Base-by-base conservation (phyloP, 768 basidiomycete genomes). In the Podaxis sp. region DNA sequence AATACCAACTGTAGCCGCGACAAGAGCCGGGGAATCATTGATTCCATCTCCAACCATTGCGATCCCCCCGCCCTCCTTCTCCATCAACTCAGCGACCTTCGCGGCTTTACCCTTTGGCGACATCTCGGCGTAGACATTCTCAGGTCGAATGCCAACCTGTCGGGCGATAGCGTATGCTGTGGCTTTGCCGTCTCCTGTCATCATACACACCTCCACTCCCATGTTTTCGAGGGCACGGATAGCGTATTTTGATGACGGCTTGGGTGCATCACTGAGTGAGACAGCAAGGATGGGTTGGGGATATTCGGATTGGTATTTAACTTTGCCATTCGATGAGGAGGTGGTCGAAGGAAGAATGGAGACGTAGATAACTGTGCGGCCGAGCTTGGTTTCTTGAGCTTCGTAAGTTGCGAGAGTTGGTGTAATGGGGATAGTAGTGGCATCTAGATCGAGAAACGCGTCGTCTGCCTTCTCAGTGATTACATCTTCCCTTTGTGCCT, bases 21-120 rank as follows among this genome's bases (percentile, higher is more conserved):
- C 96, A 2, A 99, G 87, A 12, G 96, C 97, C 1, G 96, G 96
- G 2, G 96, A 98, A 72, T 99, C 97, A 73, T 99, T 98, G 78
- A 98, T 97, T 37, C 97, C 97, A 74, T 99, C 97, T 24, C 97
- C 97, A 43, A 99, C 96, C 96, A 98, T 97, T 2, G 94, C 95
- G 37, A 98, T 89, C 29, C 89, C 91, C 9, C 82, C 82, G 1
- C 82, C 83, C 53, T 88, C 75, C 67, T 82, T 83, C 71, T 88
- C 85, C 74, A 94, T 89, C 51, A 97, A 75, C 66, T 95, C 93
- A 2, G 86, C 77, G 22, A 98, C 82, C 63, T 94, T 83, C 12
- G 88, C 83, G 0, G 94, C 95, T 73, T 99, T 99, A 53, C 97
- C 97, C 69, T 94, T 92, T 1, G 97, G 97, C 68, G 91, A 96